Percentiles rank a stretch among this genome's conserved stretches.
These are phyloP conservation scores for Suhomyces prunicola DNA, from an alignment of 805 yeast species.

Conservation along the genomic window DNA sequence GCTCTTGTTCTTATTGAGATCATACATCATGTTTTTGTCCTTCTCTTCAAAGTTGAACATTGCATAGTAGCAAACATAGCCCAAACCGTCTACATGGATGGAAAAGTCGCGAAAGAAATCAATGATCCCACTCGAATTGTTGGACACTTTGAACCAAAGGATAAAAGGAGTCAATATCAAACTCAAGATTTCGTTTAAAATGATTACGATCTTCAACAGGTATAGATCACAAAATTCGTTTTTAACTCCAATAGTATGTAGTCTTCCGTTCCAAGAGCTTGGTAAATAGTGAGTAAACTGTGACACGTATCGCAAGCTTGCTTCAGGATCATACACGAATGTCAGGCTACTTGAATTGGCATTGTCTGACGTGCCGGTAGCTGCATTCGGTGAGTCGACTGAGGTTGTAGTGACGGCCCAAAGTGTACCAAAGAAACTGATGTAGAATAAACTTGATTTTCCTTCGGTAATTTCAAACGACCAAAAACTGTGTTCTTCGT, in stretches of 20 bases:
- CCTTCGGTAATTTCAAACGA: slow-evolving; percentile 85
- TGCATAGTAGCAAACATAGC: slow-evolving; percentile 91
- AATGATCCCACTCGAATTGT: slow-evolving; percentile 67
- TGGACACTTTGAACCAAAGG: slow-evolving; percentile 80
- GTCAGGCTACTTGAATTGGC: slow-evolving; percentile 23
- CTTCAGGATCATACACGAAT: slow-evolving; percentile 88
- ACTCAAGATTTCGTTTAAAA: slow-evolving; percentile 77
- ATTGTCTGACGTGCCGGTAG: slow-evolving; percentile 22
- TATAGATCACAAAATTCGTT: slow-evolving; percentile 76
- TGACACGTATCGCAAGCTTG: slow-evolving; percentile 72
- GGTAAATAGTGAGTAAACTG: slow-evolving; percentile 92
- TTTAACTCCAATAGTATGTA: slow-evolving; percentile 83
- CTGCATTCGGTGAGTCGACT: slow-evolving; percentile 28
- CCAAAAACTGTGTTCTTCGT: slow-evolving; percentile 73
- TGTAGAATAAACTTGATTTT: slow-evolving; percentile 78
- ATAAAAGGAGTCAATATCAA: slow-evolving; percentile 83
- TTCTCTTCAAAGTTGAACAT: slow-evolving; percentile 78
- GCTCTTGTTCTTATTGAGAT: slow-evolving; percentile 19
- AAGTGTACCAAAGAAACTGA: slow-evolving; percentile 82
- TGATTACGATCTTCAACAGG: slow-evolving; percentile 66
- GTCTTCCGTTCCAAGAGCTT: slow-evolving; percentile 75
- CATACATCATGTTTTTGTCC: slow-evolving; percentile 43
- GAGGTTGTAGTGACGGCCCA: slow-evolving; percentile 81
- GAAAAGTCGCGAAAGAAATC: slow-evolving; percentile 91
- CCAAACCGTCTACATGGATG: slow-evolving; percentile 89